Conservation (phyloP, 2,329 filamentous ascomycete species). For the Trichoderma sp. region DNA sequence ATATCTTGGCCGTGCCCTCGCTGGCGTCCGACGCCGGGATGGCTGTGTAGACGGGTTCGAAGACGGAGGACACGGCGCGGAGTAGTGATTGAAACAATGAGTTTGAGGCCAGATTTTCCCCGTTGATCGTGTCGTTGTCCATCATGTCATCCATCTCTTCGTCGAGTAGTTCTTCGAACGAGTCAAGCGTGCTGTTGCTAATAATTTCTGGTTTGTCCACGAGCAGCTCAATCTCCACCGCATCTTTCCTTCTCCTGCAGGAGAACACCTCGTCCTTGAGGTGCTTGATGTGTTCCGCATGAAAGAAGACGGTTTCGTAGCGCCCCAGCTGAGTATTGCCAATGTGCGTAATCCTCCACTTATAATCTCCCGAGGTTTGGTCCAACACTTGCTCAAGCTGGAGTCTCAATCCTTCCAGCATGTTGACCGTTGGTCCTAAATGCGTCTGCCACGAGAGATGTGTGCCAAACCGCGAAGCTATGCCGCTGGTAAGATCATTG, state of each 20-base stretch:
- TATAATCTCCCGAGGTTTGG: conserved; percentile 41
- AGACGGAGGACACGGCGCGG: conserved; percentile 46
- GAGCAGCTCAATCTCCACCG: conserved; percentile 70
- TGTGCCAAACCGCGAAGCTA: conserved; percentile 33
- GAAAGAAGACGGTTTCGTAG: conserved; percentile 82
- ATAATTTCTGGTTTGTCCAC: conserved; percentile 27
- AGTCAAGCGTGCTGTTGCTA: conserved; percentile 9
- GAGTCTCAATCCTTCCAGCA: conserved; percentile 57
- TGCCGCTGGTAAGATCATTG: conserved; percentile 37
- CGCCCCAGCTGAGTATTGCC: conserved; percentile 78
- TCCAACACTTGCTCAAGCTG: conserved; percentile 64
- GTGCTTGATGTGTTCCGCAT: conserved; percentile 71
- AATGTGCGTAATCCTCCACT: conserved; percentile 74
- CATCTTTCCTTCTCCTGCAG: conserved; percentile 67
- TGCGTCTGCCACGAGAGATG: conserved; percentile 36
- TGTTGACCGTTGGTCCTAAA: conserved; percentile 46
- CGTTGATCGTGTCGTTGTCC: conserved; percentile 15
- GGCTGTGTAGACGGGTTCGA: conserved; percentile 34
- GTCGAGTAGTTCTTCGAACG: not conserved
- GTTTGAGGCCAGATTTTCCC: conserved; percentile 27
- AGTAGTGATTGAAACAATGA: conserved; percentile 49
- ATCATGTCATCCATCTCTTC: not conserved
- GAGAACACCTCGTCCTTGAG: conserved; percentile 82
- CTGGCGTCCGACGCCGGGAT: conserved; percentile 29
- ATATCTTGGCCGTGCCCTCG: conserved; percentile 38